Conservation (phyloP, 345 rosid species). For the Hypericum perforatum region DNA sequence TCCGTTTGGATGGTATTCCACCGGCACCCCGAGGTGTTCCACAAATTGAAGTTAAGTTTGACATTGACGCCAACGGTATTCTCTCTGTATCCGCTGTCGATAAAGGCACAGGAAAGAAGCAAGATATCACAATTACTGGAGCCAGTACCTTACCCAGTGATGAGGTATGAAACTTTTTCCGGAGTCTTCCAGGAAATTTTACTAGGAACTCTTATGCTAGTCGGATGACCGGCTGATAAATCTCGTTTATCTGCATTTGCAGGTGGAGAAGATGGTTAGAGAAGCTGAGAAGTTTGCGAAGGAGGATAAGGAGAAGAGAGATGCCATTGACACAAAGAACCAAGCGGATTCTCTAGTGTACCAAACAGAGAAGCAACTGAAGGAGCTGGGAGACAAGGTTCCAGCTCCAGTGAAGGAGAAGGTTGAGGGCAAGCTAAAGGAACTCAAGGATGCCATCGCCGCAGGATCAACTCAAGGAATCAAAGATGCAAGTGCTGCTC, state of each 20-base stretch:
- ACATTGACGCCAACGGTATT: constrained; percentile 42
- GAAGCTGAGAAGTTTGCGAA: constrained; percentile 51
- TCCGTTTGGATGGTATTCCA: constrained; percentile 42
- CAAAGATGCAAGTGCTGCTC: constrained; percentile 75
- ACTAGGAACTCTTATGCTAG: no score
- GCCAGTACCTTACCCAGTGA: constrained; percentile 44
- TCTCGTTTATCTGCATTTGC: no score
- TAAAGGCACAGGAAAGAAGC: constrained; percentile 35
- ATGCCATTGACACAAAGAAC: constrained; percentile 47
- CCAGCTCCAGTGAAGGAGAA: constrained; percentile 41
- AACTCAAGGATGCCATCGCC: constrained; percentile 68
- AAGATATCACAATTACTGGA: constrained; percentile 39
- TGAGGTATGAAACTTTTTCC: no score
- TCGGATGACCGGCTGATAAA: no score
- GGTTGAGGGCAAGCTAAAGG: constrained; percentile 31
- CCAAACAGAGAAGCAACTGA: constrained; percentile 35
- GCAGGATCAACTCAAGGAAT: constrained; percentile 63
- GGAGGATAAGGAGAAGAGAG: constrained; percentile 36
- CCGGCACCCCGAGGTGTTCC: constrained; percentile 62
- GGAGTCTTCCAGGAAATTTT: no score
- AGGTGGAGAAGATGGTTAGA: constrained; percentile 45
- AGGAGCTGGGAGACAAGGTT: constrained; percentile 33
- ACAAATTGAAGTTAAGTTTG: constrained; percentile 42
- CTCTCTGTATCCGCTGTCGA: constrained; percentile 48
- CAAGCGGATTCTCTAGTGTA: constrained; percentile 41